A percentile compares a stretch with the other conserved stretches of the same genome.
phyloP scores from a whole-genome alignment of 2,329 filamentous ascomycete species.

The Aureobasidium melanogenum region DNA sequence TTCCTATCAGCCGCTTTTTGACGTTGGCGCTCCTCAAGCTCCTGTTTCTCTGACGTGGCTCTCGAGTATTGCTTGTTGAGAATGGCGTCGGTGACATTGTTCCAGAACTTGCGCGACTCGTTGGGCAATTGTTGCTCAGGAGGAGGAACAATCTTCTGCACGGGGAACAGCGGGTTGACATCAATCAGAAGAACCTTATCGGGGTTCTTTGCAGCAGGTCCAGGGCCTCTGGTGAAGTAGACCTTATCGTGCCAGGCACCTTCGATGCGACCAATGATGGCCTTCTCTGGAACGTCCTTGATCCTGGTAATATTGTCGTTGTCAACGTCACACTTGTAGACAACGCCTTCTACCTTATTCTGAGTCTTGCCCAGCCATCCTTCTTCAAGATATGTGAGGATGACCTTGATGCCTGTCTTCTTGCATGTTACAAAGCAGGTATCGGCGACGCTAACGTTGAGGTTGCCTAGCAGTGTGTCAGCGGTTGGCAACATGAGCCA shows the following conservation, averaged over 20 bases:
- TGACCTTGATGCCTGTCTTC: constrained; percentile 84
- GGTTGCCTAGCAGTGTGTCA: constrained; percentile 42
- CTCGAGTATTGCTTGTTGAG: constrained; percentile 69
- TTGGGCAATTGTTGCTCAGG: constrained; percentile 72
- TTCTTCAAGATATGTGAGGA: constrained; percentile 87
- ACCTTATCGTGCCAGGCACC: constrained; percentile 76
- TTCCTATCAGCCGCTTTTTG: constrained; percentile 76
- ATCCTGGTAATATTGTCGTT: constrained; percentile 73
- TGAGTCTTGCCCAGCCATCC: constrained; percentile 88
- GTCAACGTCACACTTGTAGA: constrained; percentile 72
- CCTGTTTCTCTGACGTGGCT: constrained; percentile 79
- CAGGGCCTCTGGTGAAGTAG: constrained; percentile 47
- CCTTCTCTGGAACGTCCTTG: constrained; percentile 77
- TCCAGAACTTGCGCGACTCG: constrained; percentile 84
- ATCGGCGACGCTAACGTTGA: constrained; percentile 86
- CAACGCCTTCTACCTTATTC: constrained; percentile 81
- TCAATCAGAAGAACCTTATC: constrained; percentile 71
- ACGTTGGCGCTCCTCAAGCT: constrained; percentile 84
- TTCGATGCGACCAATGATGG: constrained; percentile 71
- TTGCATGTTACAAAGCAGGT: constrained; percentile 80
- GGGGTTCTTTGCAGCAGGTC: constrained; percentile 38
- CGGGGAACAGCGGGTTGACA: constrained; percentile 70
- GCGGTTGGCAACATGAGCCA: background rate
- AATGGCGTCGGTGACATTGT: constrained; percentile 79
- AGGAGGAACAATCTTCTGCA: constrained; percentile 71